Conservation (phyloP, 169 alveolate species). For the Plasmodium inui region DNA sequence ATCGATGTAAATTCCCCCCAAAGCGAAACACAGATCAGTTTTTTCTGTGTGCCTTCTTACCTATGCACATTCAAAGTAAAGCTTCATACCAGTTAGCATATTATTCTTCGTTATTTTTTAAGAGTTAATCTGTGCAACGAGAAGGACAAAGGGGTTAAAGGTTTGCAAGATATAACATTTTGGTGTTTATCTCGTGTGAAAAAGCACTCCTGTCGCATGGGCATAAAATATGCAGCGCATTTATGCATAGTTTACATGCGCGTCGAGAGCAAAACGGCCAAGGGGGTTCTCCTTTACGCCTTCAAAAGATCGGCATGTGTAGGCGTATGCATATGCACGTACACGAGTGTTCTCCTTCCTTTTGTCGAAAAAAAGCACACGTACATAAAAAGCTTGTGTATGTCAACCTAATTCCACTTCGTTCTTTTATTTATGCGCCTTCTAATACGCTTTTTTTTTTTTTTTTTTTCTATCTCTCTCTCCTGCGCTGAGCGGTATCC, state of each 20-base stretch:
- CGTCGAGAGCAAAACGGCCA: background rate
- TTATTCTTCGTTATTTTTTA: background rate
- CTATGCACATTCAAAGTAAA: background rate
- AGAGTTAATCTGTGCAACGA: background rate
- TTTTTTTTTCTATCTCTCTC: background rate
- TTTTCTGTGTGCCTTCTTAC: background rate
- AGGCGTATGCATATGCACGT: background rate
- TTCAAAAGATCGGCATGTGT: background rate
- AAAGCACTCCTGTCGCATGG: background rate
- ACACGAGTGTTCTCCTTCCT: background rate
- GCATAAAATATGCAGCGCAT: background rate
- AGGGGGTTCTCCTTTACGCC: background rate
- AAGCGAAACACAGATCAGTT: background rate
- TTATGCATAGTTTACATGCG: background rate
- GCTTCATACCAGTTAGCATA: background rate
- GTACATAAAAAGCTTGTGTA: background rate
- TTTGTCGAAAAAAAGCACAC: background rate
- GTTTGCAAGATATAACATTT: background rate
- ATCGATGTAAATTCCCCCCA: background rate
- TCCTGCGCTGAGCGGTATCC: background rate
- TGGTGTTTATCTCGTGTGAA: background rate
- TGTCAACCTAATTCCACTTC: background rate
- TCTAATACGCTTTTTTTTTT: background rate
- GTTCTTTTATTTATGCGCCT: background rate
- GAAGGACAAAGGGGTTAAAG: background rate